These are phyloP conservation scores for Myxozyma neotropica DNA, from an alignment of 805 yeast genomes.

Conservation along the genomic window DNA sequence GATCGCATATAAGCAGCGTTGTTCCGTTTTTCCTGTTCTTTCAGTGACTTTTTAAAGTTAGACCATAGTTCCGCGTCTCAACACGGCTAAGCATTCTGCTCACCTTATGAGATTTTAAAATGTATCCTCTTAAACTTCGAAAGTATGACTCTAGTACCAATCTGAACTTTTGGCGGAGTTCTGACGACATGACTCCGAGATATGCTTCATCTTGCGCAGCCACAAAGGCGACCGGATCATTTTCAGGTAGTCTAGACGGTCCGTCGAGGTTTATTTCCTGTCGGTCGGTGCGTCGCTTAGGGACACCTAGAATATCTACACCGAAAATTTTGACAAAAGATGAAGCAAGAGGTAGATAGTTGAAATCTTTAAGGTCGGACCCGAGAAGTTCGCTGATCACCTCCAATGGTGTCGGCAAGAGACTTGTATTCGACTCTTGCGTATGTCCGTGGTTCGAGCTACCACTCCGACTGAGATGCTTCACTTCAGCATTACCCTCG, in stretches of 20 bases:
- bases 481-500: constrained; percentile 13
- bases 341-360: constrained; percentile 34
- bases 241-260: neutral
- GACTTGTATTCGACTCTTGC: neutral
- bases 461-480: neutral
- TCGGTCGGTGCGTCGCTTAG: constrained; percentile 2
- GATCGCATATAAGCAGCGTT: constrained; percentile 64
- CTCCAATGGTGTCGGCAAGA: constrained; percentile 48
- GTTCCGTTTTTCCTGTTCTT: constrained; percentile 47
- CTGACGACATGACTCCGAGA: constrained; percentile 34
- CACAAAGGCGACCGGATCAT: neutral
- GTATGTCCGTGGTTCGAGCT: constrained; percentile 1
- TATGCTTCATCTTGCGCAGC: neutral
- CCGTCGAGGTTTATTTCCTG: neutral
- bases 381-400: constrained; percentile 51
- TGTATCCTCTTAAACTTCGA: neutral
- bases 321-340: constrained; percentile 61
- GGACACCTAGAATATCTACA: constrained; percentile 56
- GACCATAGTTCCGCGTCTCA: constrained; percentile 41
- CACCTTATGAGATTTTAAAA: constrained; percentile 19
- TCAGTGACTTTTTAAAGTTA: constrained; percentile 31
- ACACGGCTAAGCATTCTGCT: neutral
- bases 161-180: constrained; percentile 36
- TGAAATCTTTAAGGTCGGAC: constrained; percentile 29
- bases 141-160: constrained; percentile 27